Evolutionary conservation across 805 yeast genomes (phyloP).

Genomic region (Barnettozyma sucrosica): DNA sequence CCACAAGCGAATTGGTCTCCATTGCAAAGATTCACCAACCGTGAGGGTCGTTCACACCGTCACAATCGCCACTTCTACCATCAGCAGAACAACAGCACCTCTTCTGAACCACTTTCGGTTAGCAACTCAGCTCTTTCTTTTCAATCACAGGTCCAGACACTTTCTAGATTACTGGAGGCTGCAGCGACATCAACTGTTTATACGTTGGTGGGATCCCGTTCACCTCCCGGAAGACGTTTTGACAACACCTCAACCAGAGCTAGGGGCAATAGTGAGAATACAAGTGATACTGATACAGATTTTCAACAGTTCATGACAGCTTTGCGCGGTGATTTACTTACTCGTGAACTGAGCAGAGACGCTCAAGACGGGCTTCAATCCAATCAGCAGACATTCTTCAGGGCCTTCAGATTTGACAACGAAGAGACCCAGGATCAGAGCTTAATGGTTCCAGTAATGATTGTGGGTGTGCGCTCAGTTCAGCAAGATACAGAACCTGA

Average conservation of each 20-base stretch:
- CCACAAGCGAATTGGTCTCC: neutral
- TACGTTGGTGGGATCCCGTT: slow-evolving; percentile 30
- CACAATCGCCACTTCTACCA: neutral
- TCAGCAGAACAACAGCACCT: neutral
- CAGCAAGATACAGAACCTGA: slow-evolving; percentile 14
- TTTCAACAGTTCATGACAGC: slow-evolving; percentile 41
- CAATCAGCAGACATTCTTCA: slow-evolving; percentile 30
- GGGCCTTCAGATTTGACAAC: slow-evolving; percentile 38
- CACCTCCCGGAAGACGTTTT: slow-evolving; percentile 26
- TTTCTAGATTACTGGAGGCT: slow-evolving; percentile 37
- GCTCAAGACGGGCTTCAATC: neutral
- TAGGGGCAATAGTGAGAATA: neutral
- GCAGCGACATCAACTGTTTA: slow-evolving; percentile 42
- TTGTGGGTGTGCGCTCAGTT: slow-evolving; percentile 43
- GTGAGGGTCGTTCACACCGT: neutral
- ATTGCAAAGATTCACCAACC: neutral
- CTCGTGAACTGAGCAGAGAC: slow-evolving; percentile 32
- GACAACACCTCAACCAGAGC: slow-evolving; percentile 22
- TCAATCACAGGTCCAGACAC: slow-evolving; percentile 35
- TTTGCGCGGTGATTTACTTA: slow-evolving; percentile 34
- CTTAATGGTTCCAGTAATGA: slow-evolving; percentile 38
- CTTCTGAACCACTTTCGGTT: neutral
- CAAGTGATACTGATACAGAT: slow-evolving; percentile 28
- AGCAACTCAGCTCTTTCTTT: slow-evolving; percentile 10
- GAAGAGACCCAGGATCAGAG: slow-evolving; percentile 8